Evolutionary conservation across 345 rosid genomes (phyloP), one percentile per base, ranked within the genome.

Genomic region (Atalantia buxifolia): DNA sequence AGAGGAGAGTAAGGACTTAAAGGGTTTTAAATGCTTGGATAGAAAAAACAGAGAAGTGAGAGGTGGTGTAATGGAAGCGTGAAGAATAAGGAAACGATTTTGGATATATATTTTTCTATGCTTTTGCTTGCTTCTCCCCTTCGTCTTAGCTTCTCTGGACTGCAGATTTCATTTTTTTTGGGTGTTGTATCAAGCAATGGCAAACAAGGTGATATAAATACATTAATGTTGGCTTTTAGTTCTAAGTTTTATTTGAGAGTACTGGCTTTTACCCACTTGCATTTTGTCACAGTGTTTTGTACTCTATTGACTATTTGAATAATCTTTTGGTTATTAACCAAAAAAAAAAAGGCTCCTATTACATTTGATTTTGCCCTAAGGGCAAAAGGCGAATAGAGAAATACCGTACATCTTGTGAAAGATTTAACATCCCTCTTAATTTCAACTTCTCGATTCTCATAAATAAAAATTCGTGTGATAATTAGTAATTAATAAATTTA

Each of bases 11-110:
- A 9, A 48, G 27, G 24, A 56, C 48, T 9, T 30, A n/a, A 24
- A 21, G 71, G 71, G 73, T 24, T 70, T 66, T 79, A 25, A 81
- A 77, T 77, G 84, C 77, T 18, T 59, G 14, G 53, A 71, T 62
- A 64, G 1, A 13, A 56, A 62, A 33, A 42, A 53, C 62, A 67
- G 69, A 68, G 74, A 40, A 7, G n/a, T 9, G 16, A 48, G 7
- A 56, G 30, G 64, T 28, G 55, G 31, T 30, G 42, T 62, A 57
- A 69, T 62, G 80, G 74, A 80, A 85, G 84, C 87, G 89, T 82
- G 83, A 78, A 69, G 69, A 76, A 65, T 42, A 86, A 86, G 85
- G 69, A 84, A 84, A 78, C 66, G 81, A 80, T 80, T 79, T 79
- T 25, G 31, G 56, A 69, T 81, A 59, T 75, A 31, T 21, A 72